A percentile compares a stretch with the other conserved stretches of the same genome.
These are phyloP conservation scores for Didymella keratinophila DNA, from an alignment of 2,329 filamentous ascomycete genomes.

Conservation along the genomic window DNA sequence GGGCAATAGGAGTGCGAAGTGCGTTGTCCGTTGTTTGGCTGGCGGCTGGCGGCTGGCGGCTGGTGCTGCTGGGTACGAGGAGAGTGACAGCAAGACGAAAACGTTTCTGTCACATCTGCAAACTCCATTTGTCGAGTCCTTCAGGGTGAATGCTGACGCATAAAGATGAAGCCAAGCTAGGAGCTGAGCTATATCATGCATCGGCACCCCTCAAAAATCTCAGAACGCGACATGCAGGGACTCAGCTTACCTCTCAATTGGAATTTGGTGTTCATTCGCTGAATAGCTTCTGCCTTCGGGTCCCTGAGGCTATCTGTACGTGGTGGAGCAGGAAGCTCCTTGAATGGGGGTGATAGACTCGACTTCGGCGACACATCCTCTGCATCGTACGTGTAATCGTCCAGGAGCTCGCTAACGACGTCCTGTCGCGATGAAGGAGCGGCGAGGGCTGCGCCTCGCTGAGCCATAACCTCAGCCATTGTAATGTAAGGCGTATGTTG, in stretches of 20 bases:
- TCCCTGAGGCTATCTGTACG: constrained; percentile 35
- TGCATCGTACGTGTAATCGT: constrained; percentile 45
- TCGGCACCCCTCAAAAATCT: constrained; percentile 5
- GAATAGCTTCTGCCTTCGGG: constrained; percentile 36
- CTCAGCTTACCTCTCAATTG: constrained; percentile 45
- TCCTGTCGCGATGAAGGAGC: constrained; percentile 48
- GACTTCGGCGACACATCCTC: constrained; percentile 25
- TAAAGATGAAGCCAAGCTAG: constrained; percentile 3
- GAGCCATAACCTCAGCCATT: constrained; percentile 41
- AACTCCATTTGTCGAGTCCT: not conserved
- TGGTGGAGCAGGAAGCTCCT: constrained; percentile 44
- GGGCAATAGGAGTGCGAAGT: not conserved
- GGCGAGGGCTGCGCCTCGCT: constrained; percentile 30
- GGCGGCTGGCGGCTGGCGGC: not conserved
- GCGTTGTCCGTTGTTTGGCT: not conserved
- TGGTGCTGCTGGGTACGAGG: not conserved
- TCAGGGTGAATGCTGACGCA: constrained; percentile 11
- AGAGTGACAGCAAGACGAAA: not conserved
- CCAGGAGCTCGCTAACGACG: constrained; percentile 49
- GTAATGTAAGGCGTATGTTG: constrained; percentile 13
- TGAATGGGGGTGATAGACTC: constrained; percentile 37
- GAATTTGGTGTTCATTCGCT: constrained; percentile 43
- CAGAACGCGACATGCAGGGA: not conserved
- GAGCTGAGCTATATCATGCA: constrained; percentile 6
- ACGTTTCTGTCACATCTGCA: too few species aligned